Evolutionary conservation across 192 early-diverging fungal genomes (phyloP).

Genomic region (Spinellus fusiger): DNA sequence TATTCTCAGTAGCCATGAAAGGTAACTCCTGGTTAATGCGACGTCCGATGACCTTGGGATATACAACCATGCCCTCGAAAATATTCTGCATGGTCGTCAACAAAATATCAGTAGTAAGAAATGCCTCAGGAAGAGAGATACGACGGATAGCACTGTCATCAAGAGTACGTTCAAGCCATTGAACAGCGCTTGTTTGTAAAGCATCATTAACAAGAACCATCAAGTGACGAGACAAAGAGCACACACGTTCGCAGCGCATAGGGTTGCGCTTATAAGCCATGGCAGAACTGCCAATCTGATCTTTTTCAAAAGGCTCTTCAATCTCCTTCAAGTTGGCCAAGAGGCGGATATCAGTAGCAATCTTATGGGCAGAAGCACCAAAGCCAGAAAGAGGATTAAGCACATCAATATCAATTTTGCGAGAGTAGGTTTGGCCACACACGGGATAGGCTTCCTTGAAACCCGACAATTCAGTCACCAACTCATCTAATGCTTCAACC

Average conservation of each 20-base stretch:
- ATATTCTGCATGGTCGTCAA: slow-evolving; percentile 93
- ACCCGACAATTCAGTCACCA: slow-evolving; percentile 85
- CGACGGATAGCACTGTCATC: slow-evolving; percentile 96
- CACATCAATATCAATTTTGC: slow-evolving; percentile 96
- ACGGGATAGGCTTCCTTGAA: slow-evolving; percentile 84
- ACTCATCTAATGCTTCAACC: slow-evolving; percentile 84
- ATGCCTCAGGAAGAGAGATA: slow-evolving; percentile 93
- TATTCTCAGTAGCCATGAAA: slow-evolving; percentile 99
- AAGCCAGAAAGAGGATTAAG: slow-evolving; percentile 82
- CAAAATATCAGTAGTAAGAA: slow-evolving; percentile 96
- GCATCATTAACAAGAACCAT: slow-evolving; percentile 87
- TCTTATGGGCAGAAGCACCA: slow-evolving; percentile 94
- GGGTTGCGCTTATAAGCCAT: slow-evolving; percentile 99
- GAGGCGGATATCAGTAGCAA: slow-evolving; percentile 93
- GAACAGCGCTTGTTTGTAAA: slow-evolving; percentile 83
- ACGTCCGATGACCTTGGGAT: slow-evolving; percentile 88
- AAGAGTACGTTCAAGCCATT: slow-evolving; percentile 97
- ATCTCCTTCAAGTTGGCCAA: slow-evolving; percentile 96
- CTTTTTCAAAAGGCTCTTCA: slow-evolving; percentile 99
- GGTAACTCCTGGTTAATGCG: slow-evolving; percentile 92
- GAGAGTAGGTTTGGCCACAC: slow-evolving; percentile 95
- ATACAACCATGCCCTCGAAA: slow-evolving; percentile 94
- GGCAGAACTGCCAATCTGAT: slow-evolving; percentile 96
- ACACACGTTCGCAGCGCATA: slow-evolving; percentile 97
- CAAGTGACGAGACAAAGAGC: slow-evolving; percentile 91